A percentile compares a stretch with the other conserved stretches of the same genome.
Conservation (phyloP, 768 basidiomycete species). For the Suillus luteus region DNA sequence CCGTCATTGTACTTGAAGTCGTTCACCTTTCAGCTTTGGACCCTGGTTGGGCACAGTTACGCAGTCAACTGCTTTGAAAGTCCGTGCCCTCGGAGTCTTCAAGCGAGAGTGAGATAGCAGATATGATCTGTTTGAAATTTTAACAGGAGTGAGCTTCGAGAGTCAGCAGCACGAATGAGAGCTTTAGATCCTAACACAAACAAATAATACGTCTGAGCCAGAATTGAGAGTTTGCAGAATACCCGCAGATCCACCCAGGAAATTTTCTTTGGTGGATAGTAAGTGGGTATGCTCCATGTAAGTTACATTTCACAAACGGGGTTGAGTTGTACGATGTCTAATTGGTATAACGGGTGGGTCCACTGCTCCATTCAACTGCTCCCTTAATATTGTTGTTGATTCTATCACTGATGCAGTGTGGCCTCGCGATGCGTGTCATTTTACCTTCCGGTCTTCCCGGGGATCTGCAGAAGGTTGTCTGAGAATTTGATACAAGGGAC, state of each 20-base stretch:
- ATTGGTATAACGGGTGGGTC: neutral
- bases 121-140: slow-evolving; percentile 9
- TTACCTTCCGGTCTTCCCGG: slow-evolving; percentile 1
- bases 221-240: neutral
- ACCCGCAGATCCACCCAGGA: neutral
- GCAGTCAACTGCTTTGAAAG: slow-evolving; percentile 60
- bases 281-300: neutral
- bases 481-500: neutral
- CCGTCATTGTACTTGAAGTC: slow-evolving; percentile 93
- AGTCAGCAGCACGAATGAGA: neutral
- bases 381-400: neutral
- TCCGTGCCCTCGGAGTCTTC: slow-evolving; percentile 53
- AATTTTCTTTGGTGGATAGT: neutral
- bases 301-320: neutral
- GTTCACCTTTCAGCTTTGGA: slow-evolving; percentile 96
- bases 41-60: slow-evolving; percentile 56
- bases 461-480: slow-evolving; percentile 1
- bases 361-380: neutral
- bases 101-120: slow-evolving; percentile 26
- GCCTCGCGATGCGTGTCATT: neutral
- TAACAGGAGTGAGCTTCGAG: too few species aligned
- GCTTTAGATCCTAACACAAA: slow-evolving; percentile 6
- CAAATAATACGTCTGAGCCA: neutral
- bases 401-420: neutral
- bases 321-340: neutral